Percentiles rank a stretch among this genome's conserved stretches.
These are phyloP conservation scores for Penicillium sp. DNA, from an alignment of 2,329 filamentous ascomycete genomes.

Conservation along the genomic window DNA sequence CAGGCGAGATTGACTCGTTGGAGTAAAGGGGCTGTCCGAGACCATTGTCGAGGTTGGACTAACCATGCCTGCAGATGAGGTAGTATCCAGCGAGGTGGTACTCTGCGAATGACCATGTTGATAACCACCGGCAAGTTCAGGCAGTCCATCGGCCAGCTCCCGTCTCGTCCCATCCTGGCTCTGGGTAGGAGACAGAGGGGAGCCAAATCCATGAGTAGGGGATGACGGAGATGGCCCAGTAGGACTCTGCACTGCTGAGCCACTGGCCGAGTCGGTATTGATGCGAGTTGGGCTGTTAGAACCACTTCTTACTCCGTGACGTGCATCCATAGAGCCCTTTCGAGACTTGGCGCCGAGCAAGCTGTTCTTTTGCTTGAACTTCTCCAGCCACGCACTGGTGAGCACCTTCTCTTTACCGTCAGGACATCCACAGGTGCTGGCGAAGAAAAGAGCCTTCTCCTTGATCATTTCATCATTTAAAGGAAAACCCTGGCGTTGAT, in stretches of 20 bases:
- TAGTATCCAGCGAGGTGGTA: slow-evolving; percentile 60
- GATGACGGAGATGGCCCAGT: slow-evolving; percentile 67
- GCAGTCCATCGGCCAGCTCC: slow-evolving; percentile 52
- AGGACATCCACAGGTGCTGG: slow-evolving; percentile 62
- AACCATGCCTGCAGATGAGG: slow-evolving; percentile 61
- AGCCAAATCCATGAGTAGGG: slow-evolving; percentile 55
- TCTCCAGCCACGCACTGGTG: slow-evolving; percentile 78
- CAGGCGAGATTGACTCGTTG: slow-evolving; percentile 47
- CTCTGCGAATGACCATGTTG: slow-evolving; percentile 62
- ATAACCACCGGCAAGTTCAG: slow-evolving; percentile 57
- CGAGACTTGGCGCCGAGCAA: slow-evolving; percentile 50
- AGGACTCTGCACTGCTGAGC: slow-evolving; percentile 58
- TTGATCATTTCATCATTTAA: slow-evolving; percentile 75
- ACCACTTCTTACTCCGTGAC: slow-evolving; percentile 52
- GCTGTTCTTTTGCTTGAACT: slow-evolving; percentile 87
- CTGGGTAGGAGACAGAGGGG: slow-evolving; percentile 63
- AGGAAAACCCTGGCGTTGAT: slow-evolving; percentile 66
- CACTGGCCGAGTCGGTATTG: slow-evolving; percentile 49
- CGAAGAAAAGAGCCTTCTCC: slow-evolving; percentile 78
- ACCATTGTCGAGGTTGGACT: slow-evolving; percentile 75
- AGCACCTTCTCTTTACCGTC: slow-evolving; percentile 67
- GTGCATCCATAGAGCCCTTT: slow-evolving; percentile 45
- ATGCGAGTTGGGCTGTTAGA: slow-evolving; percentile 58
- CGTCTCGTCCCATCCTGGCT: slow-evolving; percentile 64
- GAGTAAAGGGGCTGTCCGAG: slow-evolving; percentile 66